phyloP scores from a whole-genome alignment of 2,329 filamentous ascomycete genomes.

The Periconia digitata region DNA sequence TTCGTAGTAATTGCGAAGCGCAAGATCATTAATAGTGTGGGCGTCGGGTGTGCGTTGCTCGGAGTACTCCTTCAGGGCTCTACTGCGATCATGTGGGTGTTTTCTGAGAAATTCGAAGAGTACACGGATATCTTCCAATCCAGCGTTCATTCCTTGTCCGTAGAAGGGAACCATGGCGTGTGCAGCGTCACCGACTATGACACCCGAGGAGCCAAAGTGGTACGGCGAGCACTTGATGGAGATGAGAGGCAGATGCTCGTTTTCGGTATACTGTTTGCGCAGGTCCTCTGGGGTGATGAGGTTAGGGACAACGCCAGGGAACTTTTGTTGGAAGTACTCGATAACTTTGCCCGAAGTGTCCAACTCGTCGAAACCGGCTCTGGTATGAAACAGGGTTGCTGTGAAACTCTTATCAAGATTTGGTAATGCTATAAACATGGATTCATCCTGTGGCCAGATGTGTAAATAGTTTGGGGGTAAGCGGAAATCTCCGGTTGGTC shows the following conservation, averaged over 20 bases:
- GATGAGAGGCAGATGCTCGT: constrained; percentile 90
- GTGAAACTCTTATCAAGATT: constrained; percentile 88
- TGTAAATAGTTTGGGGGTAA: constrained; percentile 94
- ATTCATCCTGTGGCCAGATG: constrained; percentile 92
- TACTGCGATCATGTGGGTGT: constrained; percentile 49
- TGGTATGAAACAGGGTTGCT: constrained; percentile 87
- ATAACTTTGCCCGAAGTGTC: constrained; percentile 64
- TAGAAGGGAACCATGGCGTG: constrained; percentile 99
- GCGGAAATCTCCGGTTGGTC: constrained; percentile 59
- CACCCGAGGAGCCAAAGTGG: constrained; percentile 73
- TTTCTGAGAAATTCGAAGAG: constrained; percentile 81
- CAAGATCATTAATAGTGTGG: constrained; percentile 88
- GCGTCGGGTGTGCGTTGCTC: constrained; percentile 73
- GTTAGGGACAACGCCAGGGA: constrained; percentile 76
- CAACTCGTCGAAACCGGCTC: constrained; percentile 67
- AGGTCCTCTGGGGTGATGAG: constrained; percentile 70
- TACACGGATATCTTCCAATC: constrained; percentile 88
- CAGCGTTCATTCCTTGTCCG: constrained; percentile 96
- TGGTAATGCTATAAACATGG: constrained; percentile 99
- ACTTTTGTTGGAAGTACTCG: constrained; percentile 77
- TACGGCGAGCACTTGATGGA: constrained; percentile 91
- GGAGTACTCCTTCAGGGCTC: constrained; percentile 73
- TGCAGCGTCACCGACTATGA: constrained; percentile 89
- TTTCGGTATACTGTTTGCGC: constrained; percentile 71
- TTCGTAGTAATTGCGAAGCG: constrained; percentile 87